These are phyloP conservation scores for Nicotiana obtusifolia DNA, from an alignment of 257 asterid species.

Conservation along the genomic window DNA sequence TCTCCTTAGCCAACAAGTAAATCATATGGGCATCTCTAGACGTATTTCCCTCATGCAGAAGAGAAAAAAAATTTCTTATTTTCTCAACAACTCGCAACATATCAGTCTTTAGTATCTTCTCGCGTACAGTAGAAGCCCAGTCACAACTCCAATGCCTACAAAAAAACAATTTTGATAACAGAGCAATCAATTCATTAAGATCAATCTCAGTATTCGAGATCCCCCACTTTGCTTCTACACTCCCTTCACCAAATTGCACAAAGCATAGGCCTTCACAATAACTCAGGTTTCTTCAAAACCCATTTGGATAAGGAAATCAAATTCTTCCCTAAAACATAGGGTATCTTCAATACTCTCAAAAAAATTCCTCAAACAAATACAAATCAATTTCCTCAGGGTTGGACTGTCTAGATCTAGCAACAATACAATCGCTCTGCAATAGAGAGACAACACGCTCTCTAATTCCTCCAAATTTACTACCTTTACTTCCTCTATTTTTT, in stretches of 20 bases:
- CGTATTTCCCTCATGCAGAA: conserved; percentile 60
- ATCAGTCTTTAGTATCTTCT: conserved; percentile 55
- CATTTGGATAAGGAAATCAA: conserved; percentile 59
- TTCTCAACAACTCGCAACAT: conserved; percentile 45
- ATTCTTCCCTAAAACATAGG: conserved; percentile 46
- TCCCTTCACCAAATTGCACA: conserved; percentile 69
- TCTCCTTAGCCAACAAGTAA: conserved; percentile 63
- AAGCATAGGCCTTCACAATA: conserved; percentile 21
- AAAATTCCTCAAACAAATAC: conserved; percentile 51
- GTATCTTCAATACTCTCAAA: conserved; percentile 52
- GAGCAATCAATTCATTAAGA: conserved; percentile 52
- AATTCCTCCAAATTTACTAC: conserved; percentile 39
- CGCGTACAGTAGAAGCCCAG: conserved; percentile 59
- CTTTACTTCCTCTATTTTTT: no score
- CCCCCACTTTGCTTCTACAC: conserved; percentile 46
- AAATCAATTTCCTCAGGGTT: conserved; percentile 38
- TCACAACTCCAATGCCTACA: conserved; percentile 48
- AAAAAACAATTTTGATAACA: conserved; percentile 55
- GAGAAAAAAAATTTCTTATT: conserved; percentile 59
- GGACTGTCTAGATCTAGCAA: conserved; percentile 38
- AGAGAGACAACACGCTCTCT: conserved; percentile 52
- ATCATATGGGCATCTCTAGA: conserved; percentile 65
- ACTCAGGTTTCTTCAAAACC: conserved; percentile 39
- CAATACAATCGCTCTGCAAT: conserved; percentile 54
- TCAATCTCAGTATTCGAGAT: conserved; percentile 33